phyloP scores from a whole-genome alignment of 1,284 basidiomycete genomes.

The Mycena citricolor region DNA sequence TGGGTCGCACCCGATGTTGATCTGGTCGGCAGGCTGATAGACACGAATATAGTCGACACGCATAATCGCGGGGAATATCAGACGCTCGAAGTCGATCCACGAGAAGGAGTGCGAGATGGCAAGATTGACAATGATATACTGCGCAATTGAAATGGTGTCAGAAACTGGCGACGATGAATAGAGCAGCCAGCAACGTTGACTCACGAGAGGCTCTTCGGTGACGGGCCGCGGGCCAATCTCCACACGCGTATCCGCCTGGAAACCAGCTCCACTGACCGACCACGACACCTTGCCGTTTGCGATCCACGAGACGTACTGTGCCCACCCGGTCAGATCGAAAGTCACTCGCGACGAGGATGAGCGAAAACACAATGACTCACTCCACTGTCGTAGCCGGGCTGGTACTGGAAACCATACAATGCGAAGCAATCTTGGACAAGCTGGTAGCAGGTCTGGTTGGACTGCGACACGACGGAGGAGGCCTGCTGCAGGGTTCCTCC shows the following conservation, averaged over 20 bases:
- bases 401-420: slow-evolving; percentile 39
- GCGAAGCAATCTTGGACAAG: slow-evolving; percentile 36
- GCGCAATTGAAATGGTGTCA: slow-evolving; percentile 14
- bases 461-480: slow-evolving; percentile 11
- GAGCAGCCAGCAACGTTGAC: no score
- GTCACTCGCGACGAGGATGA: background rate
- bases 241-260: slow-evolving; percentile 62
- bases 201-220: slow-evolving; percentile 81
- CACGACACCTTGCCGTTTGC: slow-evolving; percentile 66
- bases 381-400: slow-evolving; percentile 39
- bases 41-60: slow-evolving; percentile 80
- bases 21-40: slow-evolving; percentile 62
- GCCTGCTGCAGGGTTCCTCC: slow-evolving; percentile 52
- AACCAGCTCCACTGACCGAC: slow-evolving; percentile 69
- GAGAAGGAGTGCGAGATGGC: slow-evolving; percentile 83
- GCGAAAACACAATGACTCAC: slow-evolving; percentile 16
- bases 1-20: slow-evolving; percentile 82
- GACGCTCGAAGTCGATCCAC: slow-evolving; percentile 57
- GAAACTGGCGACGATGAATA: no score
- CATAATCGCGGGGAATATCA: slow-evolving; percentile 71
- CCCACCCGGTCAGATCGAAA: background rate
- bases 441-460: slow-evolving; percentile 53
- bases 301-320: slow-evolving; percentile 80
- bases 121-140: slow-evolving; percentile 79
- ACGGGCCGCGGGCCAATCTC: slow-evolving; percentile 75